Evolutionary conservation across 208 protist genomes (phyloP).

Genomic region (Vickermania spadyakhi): DNA sequence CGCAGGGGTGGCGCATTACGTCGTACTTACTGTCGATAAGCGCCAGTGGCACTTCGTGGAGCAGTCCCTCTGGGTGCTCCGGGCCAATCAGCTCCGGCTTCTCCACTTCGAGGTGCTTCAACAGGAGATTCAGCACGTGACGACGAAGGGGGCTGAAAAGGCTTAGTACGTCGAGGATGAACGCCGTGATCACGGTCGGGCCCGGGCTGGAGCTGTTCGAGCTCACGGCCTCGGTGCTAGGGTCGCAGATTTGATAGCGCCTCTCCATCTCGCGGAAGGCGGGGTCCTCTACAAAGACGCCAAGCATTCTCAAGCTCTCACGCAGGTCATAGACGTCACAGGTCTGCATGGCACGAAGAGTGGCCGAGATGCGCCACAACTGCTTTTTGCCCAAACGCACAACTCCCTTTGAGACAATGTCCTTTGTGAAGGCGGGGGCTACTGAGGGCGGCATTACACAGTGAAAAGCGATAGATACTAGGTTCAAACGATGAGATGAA

Average conservation of each 20-base stretch:
- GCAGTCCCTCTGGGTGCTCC: background rate
- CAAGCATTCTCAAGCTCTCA: constrained; percentile 47
- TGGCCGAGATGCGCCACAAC: constrained; percentile 47
- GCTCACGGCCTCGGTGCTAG: background rate
- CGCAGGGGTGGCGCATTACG: constrained; percentile 60
- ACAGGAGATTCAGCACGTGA: constrained; percentile 52
- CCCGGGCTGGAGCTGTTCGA: background rate
- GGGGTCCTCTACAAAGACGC: constrained; percentile 58
- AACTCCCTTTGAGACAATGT: constrained; percentile 42
- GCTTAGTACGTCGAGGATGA: constrained; percentile 30
- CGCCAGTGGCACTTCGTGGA: background rate
- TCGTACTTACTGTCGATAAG: constrained; percentile 50
- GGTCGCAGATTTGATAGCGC: constrained; percentile 10
- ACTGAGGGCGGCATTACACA: too few relatives aligned
- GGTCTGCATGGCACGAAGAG: constrained; percentile 21
- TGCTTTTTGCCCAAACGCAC: constrained; percentile 58
- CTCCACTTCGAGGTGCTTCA: constrained; percentile 43
- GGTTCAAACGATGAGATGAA: too few relatives aligned
- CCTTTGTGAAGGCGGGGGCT: constrained; percentile 8
- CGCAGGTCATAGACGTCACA: constrained; percentile 24
- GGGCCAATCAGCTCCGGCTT: constrained; percentile 34
- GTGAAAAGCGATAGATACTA: too few relatives aligned
- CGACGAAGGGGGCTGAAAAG: constrained; percentile 41
- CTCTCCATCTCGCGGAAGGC: constrained; percentile 27
- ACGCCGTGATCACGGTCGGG: constrained; percentile 7